Percentiles rank a stretch among this genome's conserved stretches.
Conservation (phyloP, 2,329 filamentous ascomycete species). For the Ophiocordyceps australis region DNA sequence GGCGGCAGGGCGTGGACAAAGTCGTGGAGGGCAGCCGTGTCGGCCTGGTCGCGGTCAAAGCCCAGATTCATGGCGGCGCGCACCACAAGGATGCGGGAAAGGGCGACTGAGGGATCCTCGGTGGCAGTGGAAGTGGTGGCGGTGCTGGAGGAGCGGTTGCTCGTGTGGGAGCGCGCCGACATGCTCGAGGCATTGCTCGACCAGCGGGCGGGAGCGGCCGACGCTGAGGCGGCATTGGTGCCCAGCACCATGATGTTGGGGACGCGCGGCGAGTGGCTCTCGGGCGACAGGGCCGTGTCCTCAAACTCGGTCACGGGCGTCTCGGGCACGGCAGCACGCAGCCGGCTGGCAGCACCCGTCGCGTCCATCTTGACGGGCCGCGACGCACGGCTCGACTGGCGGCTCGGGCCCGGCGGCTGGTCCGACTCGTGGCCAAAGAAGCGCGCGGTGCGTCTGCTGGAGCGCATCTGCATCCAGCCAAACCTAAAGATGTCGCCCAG, state of each 20-base stretch:
- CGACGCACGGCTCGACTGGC: conserved; percentile 30
- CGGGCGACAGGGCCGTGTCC: conserved; percentile 68
- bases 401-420: conserved; percentile 28
- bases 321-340: conserved; percentile 45
- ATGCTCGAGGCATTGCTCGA: conserved; percentile 65
- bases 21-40: conserved; percentile 40
- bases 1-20: conserved; percentile 62
- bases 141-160: conserved; percentile 48
- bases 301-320: conserved; percentile 93
- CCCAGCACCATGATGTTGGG: conserved; percentile 83
- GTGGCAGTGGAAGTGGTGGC: conserved; percentile 48
- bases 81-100: conserved; percentile 62
- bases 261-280: conserved; percentile 54
- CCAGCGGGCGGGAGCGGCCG: conserved; percentile 51
- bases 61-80: conserved; percentile 77
- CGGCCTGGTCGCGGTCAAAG: conserved; percentile 44
- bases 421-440: conserved; percentile 40
- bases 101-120: conserved; percentile 61
- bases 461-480: conserved; percentile 77
- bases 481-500: conserved; percentile 84
- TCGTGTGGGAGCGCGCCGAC: conserved; percentile 61
- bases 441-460: conserved; percentile 67
- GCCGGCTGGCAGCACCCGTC: conserved; percentile 12
- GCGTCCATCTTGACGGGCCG: conserved; percentile 30
- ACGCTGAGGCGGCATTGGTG: conserved; percentile 41